Conservation (phyloP, 352 stramenopile species). For the Pythium diclinum region DNA sequence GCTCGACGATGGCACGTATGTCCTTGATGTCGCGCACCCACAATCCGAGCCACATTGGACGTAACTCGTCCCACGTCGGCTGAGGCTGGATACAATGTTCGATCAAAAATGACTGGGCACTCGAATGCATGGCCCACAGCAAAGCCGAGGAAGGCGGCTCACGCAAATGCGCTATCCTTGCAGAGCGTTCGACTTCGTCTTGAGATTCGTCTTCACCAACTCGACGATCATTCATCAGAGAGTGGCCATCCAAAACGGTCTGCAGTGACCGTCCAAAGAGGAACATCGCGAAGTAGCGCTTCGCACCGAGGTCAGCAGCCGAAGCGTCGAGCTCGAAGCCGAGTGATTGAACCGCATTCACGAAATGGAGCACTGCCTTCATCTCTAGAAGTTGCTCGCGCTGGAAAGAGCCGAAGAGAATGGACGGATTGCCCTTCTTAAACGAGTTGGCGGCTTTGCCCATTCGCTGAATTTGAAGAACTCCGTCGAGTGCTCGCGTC, state of each 20-base stretch:
- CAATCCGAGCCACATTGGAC: slow-evolving; percentile 69
- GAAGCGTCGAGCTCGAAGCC: slow-evolving; percentile 76
- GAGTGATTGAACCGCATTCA: slow-evolving; percentile 68
- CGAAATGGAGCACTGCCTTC: slow-evolving; percentile 63
- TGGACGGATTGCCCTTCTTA: slow-evolving; percentile 35
- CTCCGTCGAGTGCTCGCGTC: slow-evolving; percentile 25
- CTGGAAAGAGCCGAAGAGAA: slow-evolving; percentile 65
- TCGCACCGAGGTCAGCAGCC: slow-evolving; percentile 67
- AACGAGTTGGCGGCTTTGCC: slow-evolving; percentile 3
- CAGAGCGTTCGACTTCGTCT: slow-evolving; percentile 19
- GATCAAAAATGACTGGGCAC: slow-evolving; percentile 73
- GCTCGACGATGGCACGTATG: slow-evolving; percentile 60
- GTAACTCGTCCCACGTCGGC: slow-evolving; percentile 62
- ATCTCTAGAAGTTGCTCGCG: slow-evolving; percentile 71
- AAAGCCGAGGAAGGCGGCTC: slow-evolving; percentile 70
- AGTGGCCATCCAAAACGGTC: slow-evolving; percentile 31
- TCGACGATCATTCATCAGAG: slow-evolving; percentile 24
- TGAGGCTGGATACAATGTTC: slow-evolving; percentile 60
- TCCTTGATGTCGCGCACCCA: slow-evolving; percentile 81
- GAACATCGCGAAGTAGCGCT: slow-evolving; percentile 71
- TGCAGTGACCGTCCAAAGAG: slow-evolving; percentile 63
- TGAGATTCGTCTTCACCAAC: slow-evolving; percentile 16
- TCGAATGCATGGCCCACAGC: slow-evolving; percentile 80
- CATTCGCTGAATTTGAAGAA: slow-evolving; percentile 13
- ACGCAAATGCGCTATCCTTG: slow-evolving; percentile 25